Conservation (phyloP, 176 grass and related monocot genomes). For the Aechmea fasciata region DNA sequence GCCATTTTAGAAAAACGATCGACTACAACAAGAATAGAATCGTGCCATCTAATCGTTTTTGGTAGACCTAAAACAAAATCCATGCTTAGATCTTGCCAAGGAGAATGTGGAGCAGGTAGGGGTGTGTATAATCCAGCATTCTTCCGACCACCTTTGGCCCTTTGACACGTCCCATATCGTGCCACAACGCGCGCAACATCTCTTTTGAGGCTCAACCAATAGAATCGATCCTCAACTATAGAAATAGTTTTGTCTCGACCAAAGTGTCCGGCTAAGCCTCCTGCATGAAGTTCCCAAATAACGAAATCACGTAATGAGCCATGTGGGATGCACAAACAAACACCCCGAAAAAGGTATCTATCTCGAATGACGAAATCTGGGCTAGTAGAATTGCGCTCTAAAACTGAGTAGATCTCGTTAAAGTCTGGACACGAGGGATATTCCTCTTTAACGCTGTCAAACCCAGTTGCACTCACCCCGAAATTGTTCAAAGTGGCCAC, state of each 20-base stretch:
- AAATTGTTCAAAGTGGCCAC: too few relatives aligned
- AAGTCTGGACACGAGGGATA: neutral
- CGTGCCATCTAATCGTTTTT: too few relatives aligned
- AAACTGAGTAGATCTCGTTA: neutral
- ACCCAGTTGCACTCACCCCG: too few relatives aligned
- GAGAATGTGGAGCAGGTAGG: neutral
- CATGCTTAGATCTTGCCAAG: slow-evolving; percentile 3
- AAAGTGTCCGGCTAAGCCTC: slow-evolving; percentile 8
- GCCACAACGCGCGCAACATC: neutral
- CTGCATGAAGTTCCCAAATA: neutral
- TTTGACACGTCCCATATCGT: neutral
- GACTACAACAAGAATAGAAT: too few relatives aligned
- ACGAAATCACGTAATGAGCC: neutral
- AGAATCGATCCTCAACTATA: slow-evolving; percentile 1
- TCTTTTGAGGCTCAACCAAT: neutral
- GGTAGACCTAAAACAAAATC: neutral
- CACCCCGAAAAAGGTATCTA: neutral
- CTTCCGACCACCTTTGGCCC: neutral
- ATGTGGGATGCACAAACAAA: neutral
- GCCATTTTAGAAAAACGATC: too few relatives aligned
- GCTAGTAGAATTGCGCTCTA: neutral
- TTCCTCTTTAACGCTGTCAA: too few relatives aligned
- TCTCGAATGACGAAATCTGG: neutral
- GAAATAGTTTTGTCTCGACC: neutral
- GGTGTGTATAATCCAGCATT: neutral